These are phyloP conservation scores for Sabuloglossum arenarium DNA, from an alignment of 495 filamentous ascomycete species.

Conservation along the genomic window DNA sequence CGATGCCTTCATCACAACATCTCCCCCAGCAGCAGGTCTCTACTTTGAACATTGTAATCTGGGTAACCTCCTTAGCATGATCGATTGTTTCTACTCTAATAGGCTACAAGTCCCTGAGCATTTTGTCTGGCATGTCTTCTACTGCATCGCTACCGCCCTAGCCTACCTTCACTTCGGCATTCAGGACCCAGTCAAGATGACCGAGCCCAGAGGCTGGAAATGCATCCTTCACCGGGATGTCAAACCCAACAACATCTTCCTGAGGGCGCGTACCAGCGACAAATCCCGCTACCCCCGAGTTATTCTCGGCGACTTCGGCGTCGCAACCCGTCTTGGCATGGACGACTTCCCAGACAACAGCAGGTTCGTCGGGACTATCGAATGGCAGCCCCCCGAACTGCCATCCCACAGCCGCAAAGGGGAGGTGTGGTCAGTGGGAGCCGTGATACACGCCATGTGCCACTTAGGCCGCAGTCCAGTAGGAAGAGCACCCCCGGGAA, in stretches of 20 bases:
- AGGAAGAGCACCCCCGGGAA: too few species aligned
- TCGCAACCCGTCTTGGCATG: background rate
- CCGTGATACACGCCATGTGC: background rate
- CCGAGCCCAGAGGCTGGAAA: background rate
- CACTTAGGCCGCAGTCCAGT: background rate
- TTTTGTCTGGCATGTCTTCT: constrained; percentile 1
- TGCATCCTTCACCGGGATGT: background rate
- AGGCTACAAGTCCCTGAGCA: background rate
- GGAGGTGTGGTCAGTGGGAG: background rate
- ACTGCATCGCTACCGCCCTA: background rate
- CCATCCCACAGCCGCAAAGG: background rate
- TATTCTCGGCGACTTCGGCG: constrained; percentile 1
- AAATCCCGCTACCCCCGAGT: background rate
- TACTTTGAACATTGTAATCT: background rate
- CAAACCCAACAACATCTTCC: constrained; percentile 1
- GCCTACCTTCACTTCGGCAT: background rate
- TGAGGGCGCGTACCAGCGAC: background rate
- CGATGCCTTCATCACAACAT: background rate
- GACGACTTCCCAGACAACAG: background rate
- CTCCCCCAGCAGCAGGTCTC: background rate
- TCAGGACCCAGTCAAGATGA: background rate
- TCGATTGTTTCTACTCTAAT: background rate
- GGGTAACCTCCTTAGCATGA: background rate
- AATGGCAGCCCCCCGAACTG: background rate
- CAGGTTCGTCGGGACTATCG: background rate